phyloP scores from a whole-genome alignment of 2,329 filamentous ascomycete genomes.

The Fragosphaeria purpurea region DNA sequence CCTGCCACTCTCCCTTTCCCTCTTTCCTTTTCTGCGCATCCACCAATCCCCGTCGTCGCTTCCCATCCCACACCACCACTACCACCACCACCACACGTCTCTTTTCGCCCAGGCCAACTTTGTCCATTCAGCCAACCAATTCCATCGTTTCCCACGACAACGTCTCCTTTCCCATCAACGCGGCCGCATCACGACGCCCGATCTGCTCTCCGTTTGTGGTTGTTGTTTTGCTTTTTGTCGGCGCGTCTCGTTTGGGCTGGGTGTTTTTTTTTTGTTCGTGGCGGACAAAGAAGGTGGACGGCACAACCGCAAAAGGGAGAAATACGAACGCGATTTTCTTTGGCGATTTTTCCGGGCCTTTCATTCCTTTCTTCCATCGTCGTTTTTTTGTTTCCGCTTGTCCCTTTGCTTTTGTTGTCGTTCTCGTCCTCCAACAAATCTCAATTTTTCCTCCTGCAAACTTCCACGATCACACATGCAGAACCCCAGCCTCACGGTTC shows the following conservation, averaged over 20 bases:
- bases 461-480: conserved; percentile 21
- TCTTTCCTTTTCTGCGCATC: not conserved
- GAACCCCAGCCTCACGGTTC: conserved; percentile 18
- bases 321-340: conserved; percentile 1
- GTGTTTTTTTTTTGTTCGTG: no score
- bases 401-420: conserved; percentile 12
- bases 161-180: not conserved
- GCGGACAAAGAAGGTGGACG: not conserved
- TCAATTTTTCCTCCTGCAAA: not conserved
- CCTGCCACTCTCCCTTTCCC: not conserved
- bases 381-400: not conserved
- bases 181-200: not conserved
- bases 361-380: not conserved
- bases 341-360: not conserved
- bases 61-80: no score
- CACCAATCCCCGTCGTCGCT: no score
- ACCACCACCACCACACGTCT: no score
- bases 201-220: no score
- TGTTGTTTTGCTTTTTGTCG: no score
- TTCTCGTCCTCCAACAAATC: conserved; percentile 2
- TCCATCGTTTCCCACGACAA: not conserved
- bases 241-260: no score
- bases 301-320: not conserved
- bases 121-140: conserved; percentile 2
- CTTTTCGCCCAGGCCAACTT: not conserved